phyloP scores from a whole-genome alignment of 768 basidiomycete species.

The Flagelloscypha sp. region DNA sequence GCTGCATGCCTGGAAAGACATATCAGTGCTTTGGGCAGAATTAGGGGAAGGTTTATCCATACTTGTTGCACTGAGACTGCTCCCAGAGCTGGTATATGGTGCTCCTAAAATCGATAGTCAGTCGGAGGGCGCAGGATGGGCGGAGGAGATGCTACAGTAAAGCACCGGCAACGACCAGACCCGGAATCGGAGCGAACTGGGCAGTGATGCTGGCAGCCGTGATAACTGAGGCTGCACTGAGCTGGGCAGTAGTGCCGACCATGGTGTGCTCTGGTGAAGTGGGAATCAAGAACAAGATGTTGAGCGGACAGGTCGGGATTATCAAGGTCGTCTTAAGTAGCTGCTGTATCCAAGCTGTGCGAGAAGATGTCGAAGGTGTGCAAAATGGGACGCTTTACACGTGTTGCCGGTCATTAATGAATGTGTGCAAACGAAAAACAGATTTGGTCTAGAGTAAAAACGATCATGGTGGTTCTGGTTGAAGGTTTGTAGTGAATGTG shows the following conservation, averaged over 20 bases:
- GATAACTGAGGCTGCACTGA: too few relatives aligned
- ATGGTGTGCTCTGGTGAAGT: background rate
- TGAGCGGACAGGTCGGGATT: background rate
- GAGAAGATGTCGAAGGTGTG: background rate
- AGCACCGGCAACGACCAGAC: constrained; percentile 33
- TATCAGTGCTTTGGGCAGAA: too few relatives aligned
- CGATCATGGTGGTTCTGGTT: too few relatives aligned
- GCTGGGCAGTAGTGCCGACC: background rate
- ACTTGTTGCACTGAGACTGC: too few relatives aligned
- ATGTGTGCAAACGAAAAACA: too few relatives aligned
- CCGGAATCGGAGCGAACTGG: constrained; percentile 40
- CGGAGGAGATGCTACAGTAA: constrained; percentile 28
- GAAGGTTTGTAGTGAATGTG: too few relatives aligned
- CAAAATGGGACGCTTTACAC: background rate
- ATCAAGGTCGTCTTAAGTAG: background rate
- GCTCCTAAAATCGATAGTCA: background rate
- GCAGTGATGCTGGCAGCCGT: constrained; percentile 38
- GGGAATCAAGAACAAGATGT: background rate
- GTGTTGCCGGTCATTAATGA: too few relatives aligned
- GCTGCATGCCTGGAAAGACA: too few relatives aligned
- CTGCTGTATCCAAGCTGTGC: background rate
- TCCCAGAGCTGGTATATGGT: too few relatives aligned
- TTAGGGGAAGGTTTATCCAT: too few relatives aligned
- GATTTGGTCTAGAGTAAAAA: too few relatives aligned
- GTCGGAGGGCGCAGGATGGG: background rate